Evolutionary conservation across 2,329 filamentous ascomycete species (phyloP), one percentile per base, ranked within the genome.

Genomic region (Xylariaceae sp.): DNA sequence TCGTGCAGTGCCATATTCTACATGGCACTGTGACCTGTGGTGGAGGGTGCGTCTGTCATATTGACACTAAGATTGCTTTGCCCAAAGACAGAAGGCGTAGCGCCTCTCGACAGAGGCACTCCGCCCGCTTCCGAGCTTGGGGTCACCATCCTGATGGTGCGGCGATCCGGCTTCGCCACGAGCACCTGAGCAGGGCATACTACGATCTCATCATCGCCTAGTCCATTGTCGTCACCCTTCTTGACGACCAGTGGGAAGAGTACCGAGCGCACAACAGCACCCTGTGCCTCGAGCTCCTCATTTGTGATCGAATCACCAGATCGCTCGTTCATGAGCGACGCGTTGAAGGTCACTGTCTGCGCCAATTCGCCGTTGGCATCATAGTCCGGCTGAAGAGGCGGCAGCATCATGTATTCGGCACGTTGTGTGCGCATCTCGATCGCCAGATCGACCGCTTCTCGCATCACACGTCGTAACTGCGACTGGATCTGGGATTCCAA

Each of bases 351-450:
- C 9, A 97, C 88, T 42, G 90, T 91, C 41, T 87, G 85, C 13
- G 84, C 77, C 8, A 98, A 78, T 58, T 97, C 91, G 54, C 93
- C 93, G 49, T 93, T 89, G 54, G 83, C 85, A 64, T 97, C 90
- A 65, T 95, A 97, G 64, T 96, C 89, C 17, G 93, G 93, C 64
- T 93, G 88, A 42, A 95, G 74, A 4, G 93, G 93, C 19, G 93
- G 91, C 15, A 97, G 81, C 91, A 98, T 98, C 72, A 95, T 93
- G 71, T 95, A 98, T 69, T 97, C 93, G 29, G 93, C 89, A 45
- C 89, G 83, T 64, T 98, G 93, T 13, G 86, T 94, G 61, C 93
- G 89, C 93, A 98, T 98, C 69, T 96, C 90, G 51, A 98, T 83
- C 1, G 89, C 89, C 9, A 98, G 78, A 44, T 87, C 85, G 37